phyloP scores from a whole-genome alignment of 306 rosid species.

The Ochetophila trinervis region DNA sequence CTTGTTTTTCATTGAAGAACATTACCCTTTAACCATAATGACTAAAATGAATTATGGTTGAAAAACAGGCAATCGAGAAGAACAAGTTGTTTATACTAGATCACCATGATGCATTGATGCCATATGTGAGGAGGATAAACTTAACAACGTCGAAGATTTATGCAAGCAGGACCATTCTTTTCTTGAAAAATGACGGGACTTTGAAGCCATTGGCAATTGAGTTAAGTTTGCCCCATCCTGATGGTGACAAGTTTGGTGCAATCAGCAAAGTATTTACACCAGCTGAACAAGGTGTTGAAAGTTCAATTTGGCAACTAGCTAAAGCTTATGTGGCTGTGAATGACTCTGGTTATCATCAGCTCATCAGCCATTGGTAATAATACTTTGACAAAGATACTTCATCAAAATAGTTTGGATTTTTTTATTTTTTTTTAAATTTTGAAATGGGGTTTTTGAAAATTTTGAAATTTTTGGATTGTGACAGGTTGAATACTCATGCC shows the following conservation, averaged over 20 bases:
- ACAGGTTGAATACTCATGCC: slow-evolving; percentile 77
- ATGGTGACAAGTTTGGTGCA: slow-evolving; percentile 50
- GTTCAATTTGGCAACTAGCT: slow-evolving; percentile 59
- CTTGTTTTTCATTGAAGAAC: background rate
- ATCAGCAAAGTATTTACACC: slow-evolving; percentile 51
- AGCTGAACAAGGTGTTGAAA: slow-evolving; percentile 50
- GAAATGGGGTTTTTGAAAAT: background rate
- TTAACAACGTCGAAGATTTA: slow-evolving; percentile 48
- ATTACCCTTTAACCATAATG: background rate
- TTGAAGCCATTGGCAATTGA: slow-evolving; percentile 72
- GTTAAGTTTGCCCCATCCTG: slow-evolving; percentile 50
- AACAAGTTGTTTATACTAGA: slow-evolving; percentile 59
- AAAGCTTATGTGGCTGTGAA: slow-evolving; percentile 70
- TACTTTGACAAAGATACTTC: background rate
- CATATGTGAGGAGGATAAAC: slow-evolving; percentile 57
- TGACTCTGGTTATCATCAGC: slow-evolving; percentile 69
- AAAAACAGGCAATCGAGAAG: slow-evolving; percentile 49
- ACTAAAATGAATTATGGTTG: slow-evolving; percentile 1
- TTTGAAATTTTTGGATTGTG: background rate
- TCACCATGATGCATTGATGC: slow-evolving; percentile 57
- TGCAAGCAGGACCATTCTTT: slow-evolving; percentile 57
- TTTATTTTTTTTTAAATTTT: background rate
- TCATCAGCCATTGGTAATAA: slow-evolving; percentile 71
- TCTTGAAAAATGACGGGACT: slow-evolving; percentile 63
- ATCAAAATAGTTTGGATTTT: background rate